Evolutionary conservation across 1,139 yeast species (phyloP), one percentile per base, ranked within the genome.

Genomic region (Suhomyces anneliseae): DNA sequence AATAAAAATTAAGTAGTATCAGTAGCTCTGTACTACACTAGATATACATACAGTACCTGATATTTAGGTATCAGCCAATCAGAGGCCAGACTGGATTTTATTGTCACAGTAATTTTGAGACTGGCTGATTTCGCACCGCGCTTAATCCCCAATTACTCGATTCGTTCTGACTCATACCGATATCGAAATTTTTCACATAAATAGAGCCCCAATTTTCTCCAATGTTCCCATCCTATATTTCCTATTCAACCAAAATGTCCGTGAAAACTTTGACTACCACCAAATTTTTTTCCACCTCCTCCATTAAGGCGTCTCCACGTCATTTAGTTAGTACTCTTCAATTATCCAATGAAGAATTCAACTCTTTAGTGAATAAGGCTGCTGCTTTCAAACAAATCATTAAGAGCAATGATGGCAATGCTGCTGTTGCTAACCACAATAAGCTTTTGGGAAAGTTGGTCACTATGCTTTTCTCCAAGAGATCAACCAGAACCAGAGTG

Each of bases 401-500:
- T 57, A 84, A 81, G 60, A 64, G 78, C 2, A 29, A 29, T 4
- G 32, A 29, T 29, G 81, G 81, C 9, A 69, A 70, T 31, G 63
- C 72, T 3, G 72, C 77, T 7, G 71, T 78, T 15, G 69, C 68
- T 48, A 74, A 73, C 49, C 73, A 81, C 49, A 71, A 76, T 45
- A 82, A 85, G 54, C 71, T 92, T 45, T 70, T 81, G 42, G 98
- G 98, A 3, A 89, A 85, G 65, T 78, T 92, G 6, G 84, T 90
- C 32, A 90, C 98, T 0, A 68, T 93, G 64, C 66, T 93, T 42
- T 93, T 93, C 65, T 79, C 90, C 49, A 93, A 93, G 66, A 82
- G 99, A 67, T 88, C 97, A 8, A 93, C 99, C 31, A 81, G 99
- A 69, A 93, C 99, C 34, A 82, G 99, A 67, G 82, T 93, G 38